phyloP scores from a whole-genome alignment of 2,329 filamentous ascomycete genomes.

The Talaromyces atroroseus region DNA sequence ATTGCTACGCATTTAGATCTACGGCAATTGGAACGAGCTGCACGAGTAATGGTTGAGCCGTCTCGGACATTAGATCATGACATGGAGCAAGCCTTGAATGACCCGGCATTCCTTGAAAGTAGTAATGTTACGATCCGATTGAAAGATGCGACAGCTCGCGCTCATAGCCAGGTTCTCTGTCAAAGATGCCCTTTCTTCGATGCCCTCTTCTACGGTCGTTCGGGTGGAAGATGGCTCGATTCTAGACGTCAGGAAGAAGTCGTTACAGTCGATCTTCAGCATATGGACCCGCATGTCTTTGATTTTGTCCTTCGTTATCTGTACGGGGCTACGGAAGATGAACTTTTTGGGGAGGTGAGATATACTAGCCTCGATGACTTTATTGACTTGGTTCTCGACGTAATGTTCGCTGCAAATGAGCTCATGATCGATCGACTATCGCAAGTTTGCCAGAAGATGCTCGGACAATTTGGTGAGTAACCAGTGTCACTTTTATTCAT shows the following conservation, averaged over 20 bases:
- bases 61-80: slow-evolving; percentile 62
- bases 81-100: slow-evolving; percentile 62
- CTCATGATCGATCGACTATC: slow-evolving; percentile 89
- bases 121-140: slow-evolving; percentile 76
- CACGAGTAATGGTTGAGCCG: slow-evolving; percentile 66
- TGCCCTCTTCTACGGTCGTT: slow-evolving; percentile 81
- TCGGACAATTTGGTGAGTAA: slow-evolving; percentile 67
- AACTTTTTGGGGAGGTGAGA: slow-evolving; percentile 74
- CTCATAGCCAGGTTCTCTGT: slow-evolving; percentile 75
- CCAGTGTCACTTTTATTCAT: not conserved
- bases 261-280: slow-evolving; percentile 73
- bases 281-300: slow-evolving; percentile 70
- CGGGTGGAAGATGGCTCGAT: slow-evolving; percentile 76
- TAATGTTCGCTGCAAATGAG: slow-evolving; percentile 86
- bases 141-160: slow-evolving; percentile 60
- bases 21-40: slow-evolving; percentile 66
- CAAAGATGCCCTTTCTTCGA: slow-evolving; percentile 89
- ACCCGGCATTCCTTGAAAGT: slow-evolving; percentile 68
- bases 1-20: slow-evolving; percentile 68
- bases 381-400: slow-evolving; percentile 81
- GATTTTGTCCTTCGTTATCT: slow-evolving; percentile 71
- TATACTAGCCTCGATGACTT: slow-evolving; percentile 72
- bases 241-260: slow-evolving; percentile 53
- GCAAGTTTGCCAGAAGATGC: slow-evolving; percentile 78
- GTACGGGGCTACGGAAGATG: slow-evolving; percentile 74